Percentiles rank a stretch among this genome's conserved stretches.
Evolutionary conservation across 306 rosid genomes (phyloP).

Genomic region (Psophocarpus tetragonolobus): DNA sequence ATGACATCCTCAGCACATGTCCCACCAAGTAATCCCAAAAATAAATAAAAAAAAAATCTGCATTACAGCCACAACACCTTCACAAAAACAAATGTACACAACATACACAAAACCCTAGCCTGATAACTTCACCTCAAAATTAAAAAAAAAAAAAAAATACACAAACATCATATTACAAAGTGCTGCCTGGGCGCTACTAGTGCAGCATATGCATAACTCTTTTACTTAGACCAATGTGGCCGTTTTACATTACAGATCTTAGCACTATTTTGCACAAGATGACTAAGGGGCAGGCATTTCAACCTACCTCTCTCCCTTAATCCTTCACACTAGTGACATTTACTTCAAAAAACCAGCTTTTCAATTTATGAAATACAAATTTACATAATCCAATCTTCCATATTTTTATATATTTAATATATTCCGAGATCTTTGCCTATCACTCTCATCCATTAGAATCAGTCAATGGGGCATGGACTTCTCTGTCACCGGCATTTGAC

Average conservation of each 20-base stretch:
- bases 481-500: constrained; percentile 65
- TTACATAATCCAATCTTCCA: constrained; percentile 65
- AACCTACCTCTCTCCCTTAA: constrained; percentile 65
- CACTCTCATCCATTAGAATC: constrained; percentile 70
- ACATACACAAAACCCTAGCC: constrained; percentile 43
- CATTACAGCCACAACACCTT: constrained; percentile 54
- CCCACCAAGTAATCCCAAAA: constrained; percentile 16
- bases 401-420: constrained; percentile 44
- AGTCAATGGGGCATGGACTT: constrained; percentile 56
- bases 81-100: constrained; percentile 66
- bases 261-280: constrained; percentile 44
- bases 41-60: constrained; percentile 10
- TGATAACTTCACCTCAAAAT: constrained; percentile 62
- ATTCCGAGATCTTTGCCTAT: constrained; percentile 33
- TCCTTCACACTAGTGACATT: constrained; percentile 46
- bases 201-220: constrained; percentile 38
- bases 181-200: constrained; percentile 41
- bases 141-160: constrained; percentile 58
- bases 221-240: constrained; percentile 53
- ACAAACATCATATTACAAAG: constrained; percentile 49
- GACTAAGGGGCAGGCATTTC: constrained; percentile 68
- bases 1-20: constrained; percentile 22
- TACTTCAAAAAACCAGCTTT: constrained; percentile 54
- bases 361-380: constrained; percentile 57
- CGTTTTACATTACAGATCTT: constrained; percentile 59